Evolutionary conservation across 2,329 filamentous ascomycete genomes (phyloP).

Genomic region (Trichophyton benhamiae): DNA sequence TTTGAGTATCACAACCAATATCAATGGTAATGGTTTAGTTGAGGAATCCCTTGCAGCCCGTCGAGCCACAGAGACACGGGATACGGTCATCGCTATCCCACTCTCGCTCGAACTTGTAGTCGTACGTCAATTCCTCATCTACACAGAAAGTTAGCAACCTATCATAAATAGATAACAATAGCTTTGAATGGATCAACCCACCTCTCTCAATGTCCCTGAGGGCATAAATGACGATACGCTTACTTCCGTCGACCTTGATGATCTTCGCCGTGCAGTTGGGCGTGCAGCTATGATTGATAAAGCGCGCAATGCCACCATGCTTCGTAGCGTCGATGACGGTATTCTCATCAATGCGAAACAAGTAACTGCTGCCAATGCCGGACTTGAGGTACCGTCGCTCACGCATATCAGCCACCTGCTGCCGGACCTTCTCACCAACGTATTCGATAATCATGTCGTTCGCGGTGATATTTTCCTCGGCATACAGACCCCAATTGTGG

Average conservation of each 20-base stretch:
- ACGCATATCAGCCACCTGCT: constrained; percentile 92
- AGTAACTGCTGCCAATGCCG: constrained; percentile 90
- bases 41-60: constrained; percentile 96
- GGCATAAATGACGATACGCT: constrained; percentile 97
- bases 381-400: constrained; percentile 89
- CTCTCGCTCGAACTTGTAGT: constrained; percentile 99
- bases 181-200: constrained; percentile 41
- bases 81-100: constrained; percentile 90
- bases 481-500: constrained; percentile 96
- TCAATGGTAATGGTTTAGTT: constrained; percentile 44
- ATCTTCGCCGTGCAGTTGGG: constrained; percentile 99
- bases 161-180: not conserved
- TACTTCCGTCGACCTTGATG: constrained; percentile 95
- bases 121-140: constrained; percentile 99
- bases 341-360: constrained; percentile 96
- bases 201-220: constrained; percentile 88
- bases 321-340: constrained; percentile 97
- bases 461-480: constrained; percentile 90
- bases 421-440: constrained; percentile 90
- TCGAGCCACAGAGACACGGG: constrained; percentile 89
- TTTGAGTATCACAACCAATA: too few species aligned
- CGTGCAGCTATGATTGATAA: constrained; percentile 96
- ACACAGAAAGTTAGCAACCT: constrained; percentile 20
- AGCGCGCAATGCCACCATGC: constrained; percentile 92
- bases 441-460: constrained; percentile 99